Conservation (phyloP, 306 rosid genomes). For the Albizia julibrissin region DNA sequence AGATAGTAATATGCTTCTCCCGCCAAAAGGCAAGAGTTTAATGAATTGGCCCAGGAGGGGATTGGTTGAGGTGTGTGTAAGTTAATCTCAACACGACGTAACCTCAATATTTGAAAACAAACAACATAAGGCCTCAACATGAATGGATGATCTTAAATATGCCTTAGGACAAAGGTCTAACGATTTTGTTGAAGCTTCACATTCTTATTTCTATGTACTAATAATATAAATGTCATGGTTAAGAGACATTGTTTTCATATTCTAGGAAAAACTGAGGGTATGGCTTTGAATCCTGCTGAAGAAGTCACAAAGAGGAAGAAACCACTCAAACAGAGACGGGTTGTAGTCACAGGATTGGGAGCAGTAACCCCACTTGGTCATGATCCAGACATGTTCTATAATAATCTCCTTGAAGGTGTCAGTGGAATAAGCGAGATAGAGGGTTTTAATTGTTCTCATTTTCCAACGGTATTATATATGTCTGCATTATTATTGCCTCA, state of each 20-base stretch:
- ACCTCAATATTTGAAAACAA: not conserved
- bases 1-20: not conserved
- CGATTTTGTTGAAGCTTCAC: not conserved
- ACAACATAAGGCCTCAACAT: not conserved
- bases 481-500: not conserved
- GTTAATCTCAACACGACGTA: not conserved
- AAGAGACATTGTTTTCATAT: not conserved
- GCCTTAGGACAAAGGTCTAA: not conserved
- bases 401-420: slow-evolving; percentile 68
- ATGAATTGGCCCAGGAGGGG: not conserved
- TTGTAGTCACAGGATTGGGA: slow-evolving; percentile 77
- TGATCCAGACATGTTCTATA: slow-evolving; percentile 63
- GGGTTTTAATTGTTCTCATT: slow-evolving; percentile 64
- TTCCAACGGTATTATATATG: slow-evolving; percentile 59
- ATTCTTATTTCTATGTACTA: not conserved
- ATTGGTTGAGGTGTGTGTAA: not conserved
- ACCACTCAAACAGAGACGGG: slow-evolving; percentile 54
- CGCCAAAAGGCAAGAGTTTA: not conserved
- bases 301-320: slow-evolving; percentile 51
- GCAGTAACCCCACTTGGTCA: slow-evolving; percentile 73
- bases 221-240: not conserved
- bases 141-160: not conserved
- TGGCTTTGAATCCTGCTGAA: slow-evolving; percentile 51
- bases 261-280: slow-evolving; percentile 50
- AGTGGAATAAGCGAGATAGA: slow-evolving; percentile 75